Evolutionary conservation across 2,329 filamentous ascomycete species (phyloP), one percentile per base, ranked within the genome.

Genomic region (Dactylellina parvicollis): DNA sequence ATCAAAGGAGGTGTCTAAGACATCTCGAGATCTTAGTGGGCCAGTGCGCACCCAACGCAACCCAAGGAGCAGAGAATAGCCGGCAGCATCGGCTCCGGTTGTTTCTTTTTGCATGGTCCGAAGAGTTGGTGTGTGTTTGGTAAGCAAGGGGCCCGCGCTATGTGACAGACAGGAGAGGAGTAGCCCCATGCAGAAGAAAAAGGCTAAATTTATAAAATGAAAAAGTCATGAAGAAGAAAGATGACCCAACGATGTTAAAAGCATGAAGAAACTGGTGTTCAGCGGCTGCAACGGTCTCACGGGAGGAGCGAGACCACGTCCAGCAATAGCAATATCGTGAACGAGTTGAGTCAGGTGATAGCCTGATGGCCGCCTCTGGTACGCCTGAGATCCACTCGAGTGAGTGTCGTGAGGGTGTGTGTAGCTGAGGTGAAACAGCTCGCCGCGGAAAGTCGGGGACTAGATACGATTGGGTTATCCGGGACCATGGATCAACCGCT

Each of bases 1-100:
- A 50, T 72, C 59, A 71, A 62, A 38, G 57, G 66, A 71, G 61
- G 18, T 71, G 66, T 72, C 67, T 72, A 38, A 72, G 67, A 72
- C 67, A 72, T 32, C 36, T 32, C 47, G 49, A 72, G 34, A 62
- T 62, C 50, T 57, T 55, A 34, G 66, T 57, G 57, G 66, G 66
- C 56, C 59, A 50, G 44, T 46, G 50, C 46, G 38, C 57, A 46
- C 47, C 30, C 38, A 55, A 46, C 46, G 46, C 44, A 49, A 20
- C 26, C 47, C 28, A 52, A 52, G 26, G n/a, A 50, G 32, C 42
- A 52, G 52, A 67, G 42, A 67, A 59, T 67, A 67, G 54, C 62
- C 62, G 62, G 62, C 32, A 50, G 24, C 18, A 38, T 56, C 60
- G 60, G 49, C 28, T 65, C 26, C 18, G 32, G 40, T 47, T 57